phyloP scores from a whole-genome alignment of 352 stramenopile genomes.

The Phytopythium chamaehyphon region DNA sequence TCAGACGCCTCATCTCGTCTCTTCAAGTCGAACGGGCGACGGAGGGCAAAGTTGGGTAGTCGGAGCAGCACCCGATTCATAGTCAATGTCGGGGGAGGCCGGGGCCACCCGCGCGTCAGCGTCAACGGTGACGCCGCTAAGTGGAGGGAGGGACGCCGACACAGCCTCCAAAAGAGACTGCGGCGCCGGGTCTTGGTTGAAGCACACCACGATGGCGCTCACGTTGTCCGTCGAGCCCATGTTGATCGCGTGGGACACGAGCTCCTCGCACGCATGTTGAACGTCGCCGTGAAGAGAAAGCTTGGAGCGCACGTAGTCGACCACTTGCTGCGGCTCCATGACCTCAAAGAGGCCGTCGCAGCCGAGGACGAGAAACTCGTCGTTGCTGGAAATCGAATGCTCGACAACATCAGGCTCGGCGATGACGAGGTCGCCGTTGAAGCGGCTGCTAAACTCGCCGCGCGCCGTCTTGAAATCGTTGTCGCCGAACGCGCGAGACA shows the following conservation, averaged over 20 bases:
- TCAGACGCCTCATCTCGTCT: neutral
- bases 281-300: conserved; percentile 62
- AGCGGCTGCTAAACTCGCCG: conserved; percentile 76
- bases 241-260: conserved; percentile 78
- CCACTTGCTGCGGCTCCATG: conserved; percentile 74
- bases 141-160: conserved; percentile 16
- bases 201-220: conserved; percentile 72
- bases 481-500: conserved; percentile 82
- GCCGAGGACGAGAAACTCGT: conserved; percentile 81
- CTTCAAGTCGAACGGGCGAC: neutral
- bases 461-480: conserved; percentile 83
- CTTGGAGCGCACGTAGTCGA: conserved; percentile 79
- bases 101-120: conserved; percentile 12
- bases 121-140: conserved; percentile 4
- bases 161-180: conserved; percentile 29
- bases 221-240: conserved; percentile 84
- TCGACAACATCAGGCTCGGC: conserved; percentile 64
- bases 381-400: conserved; percentile 40
- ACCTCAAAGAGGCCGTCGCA: conserved; percentile 87
- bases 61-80: neutral
- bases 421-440: conserved; percentile 79
- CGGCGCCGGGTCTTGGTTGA: conserved; percentile 54
- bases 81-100: neutral
- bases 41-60: conserved; percentile 3
- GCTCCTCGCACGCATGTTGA: conserved; percentile 76